A percentile compares a stretch with the other conserved stretches of the same genome.
Conservation (phyloP, 2,329 filamentous ascomycete genomes). For the Alternaria consortialis region DNA sequence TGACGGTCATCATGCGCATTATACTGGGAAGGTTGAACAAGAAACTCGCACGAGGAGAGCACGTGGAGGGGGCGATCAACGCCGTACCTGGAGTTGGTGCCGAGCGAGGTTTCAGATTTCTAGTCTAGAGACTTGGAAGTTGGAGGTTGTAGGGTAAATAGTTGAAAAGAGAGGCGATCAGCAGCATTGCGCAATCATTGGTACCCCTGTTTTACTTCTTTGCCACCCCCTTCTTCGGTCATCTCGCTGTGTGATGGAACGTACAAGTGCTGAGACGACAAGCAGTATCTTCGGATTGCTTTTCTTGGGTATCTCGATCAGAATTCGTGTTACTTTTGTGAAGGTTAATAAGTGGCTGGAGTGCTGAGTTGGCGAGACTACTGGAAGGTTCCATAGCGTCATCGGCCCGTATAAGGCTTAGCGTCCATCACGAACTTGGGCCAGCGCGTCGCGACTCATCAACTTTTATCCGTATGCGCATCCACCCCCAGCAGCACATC, state of each 20-base stretch:
- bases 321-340: neutral
- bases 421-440: conserved; percentile 14
- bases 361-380: conserved; percentile 8
- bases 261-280: neutral
- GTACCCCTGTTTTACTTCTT: conserved; percentile 12
- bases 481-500: conserved; percentile 27
- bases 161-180: neutral
- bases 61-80: conserved; percentile 63
- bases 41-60: conserved; percentile 72
- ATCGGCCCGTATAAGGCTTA: conserved; percentile 20
- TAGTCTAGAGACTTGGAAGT: conserved; percentile 56
- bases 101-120: conserved; percentile 72
- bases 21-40: conserved; percentile 73
- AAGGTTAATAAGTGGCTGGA: conserved; percentile 7
- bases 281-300: neutral
- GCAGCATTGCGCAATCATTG: conserved; percentile 4
- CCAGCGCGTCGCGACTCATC: conserved; percentile 26
- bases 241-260: neutral
- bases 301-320: neutral
- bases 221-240: conserved; percentile 7
- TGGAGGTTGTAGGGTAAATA: neutral
- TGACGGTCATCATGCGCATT: conserved; percentile 69
- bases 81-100: conserved; percentile 64
- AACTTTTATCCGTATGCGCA: conserved; percentile 15
- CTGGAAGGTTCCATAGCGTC: conserved; percentile 36